Evolutionary conservation across 1,284 basidiomycete species (phyloP), one percentile per base, ranked within the genome.

Genomic region (Salmacisia buchloeana): DNA sequence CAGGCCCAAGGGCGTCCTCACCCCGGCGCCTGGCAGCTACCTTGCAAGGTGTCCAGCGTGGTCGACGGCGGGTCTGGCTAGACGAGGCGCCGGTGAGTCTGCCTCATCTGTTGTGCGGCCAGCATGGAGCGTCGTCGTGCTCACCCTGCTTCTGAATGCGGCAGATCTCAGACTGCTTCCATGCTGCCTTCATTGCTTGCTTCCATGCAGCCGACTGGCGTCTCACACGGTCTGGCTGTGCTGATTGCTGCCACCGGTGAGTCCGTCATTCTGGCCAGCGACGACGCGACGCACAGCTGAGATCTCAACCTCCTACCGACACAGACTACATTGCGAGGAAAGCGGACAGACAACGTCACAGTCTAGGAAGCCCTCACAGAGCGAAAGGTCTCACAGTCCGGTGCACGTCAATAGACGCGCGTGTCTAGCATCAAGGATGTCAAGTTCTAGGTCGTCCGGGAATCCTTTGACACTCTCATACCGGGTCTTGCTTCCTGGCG

Each of bases 341-440:
- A 1, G 89, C 93, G 1, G 83, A 89, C n/a, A n/a, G n/a, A n/a
- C 70, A 86, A 87, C 74, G 79, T 84, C 2, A 82, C 84, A 43
- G 91, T 94, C 54, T 93, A 91, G 91, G 84, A 87, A 10, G 88
- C 91, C 67, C 81, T 93, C 9, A 79, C 87, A 3, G 76, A 87
- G 63, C 89, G 88, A 34, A 84, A 85, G 3, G 86, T 92, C 29
- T 91, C 91, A 1, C 91, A 93, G 46, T 52, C 87, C 90, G 10
- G 85, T 90, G 10, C 91, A 93, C 79, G 90, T 92, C 1, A 93
- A 92, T 74, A 90, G 85, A 87, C 54, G 85, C 89, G 54, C 85
- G 91, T 18, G 86, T 89, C 33, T 85, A 86, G 67, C 79, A 87
- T 27, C 85, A 89, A 81, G 90, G 92, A 7, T 85, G 89, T 21